phyloP scores from a whole-genome alignment of 2,329 filamentous ascomycete species.

The Fusarium succisae region DNA sequence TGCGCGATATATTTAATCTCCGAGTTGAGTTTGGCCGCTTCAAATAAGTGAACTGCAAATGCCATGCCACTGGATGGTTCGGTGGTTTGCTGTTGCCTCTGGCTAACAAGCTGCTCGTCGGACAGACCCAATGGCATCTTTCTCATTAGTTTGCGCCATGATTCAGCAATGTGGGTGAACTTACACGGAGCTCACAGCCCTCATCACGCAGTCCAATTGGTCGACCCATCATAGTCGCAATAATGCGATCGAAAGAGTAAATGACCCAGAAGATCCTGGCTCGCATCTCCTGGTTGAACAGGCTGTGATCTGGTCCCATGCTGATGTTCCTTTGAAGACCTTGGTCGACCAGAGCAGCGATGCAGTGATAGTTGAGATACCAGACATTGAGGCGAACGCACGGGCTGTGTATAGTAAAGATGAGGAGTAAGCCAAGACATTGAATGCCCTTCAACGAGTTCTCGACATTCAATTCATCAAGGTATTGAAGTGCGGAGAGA shows the following conservation, averaged over 20 bases:
- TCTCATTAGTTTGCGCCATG: constrained; percentile 6
- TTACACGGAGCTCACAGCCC: constrained; percentile 61
- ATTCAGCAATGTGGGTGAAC: neutral
- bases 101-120: constrained; percentile 27
- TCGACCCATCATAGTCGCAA: constrained; percentile 65
- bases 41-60: constrained; percentile 60
- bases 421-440: constrained; percentile 55
- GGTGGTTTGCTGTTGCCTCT: neutral
- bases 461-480: constrained; percentile 58
- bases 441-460: constrained; percentile 60
- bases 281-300: constrained; percentile 63
- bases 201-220: constrained; percentile 65
- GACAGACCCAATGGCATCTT: constrained; percentile 45
- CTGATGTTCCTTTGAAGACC: constrained; percentile 62
- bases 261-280: constrained; percentile 65
- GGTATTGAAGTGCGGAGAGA: constrained; percentile 56
- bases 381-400: constrained; percentile 60
- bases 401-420: constrained; percentile 62
- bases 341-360: constrained; percentile 60
- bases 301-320: constrained; percentile 52
- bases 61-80: constrained; percentile 41
- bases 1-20: constrained; percentile 68
- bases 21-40: constrained; percentile 59
- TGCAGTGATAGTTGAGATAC: constrained; percentile 65
- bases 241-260: constrained; percentile 59